Evolutionary conservation across 805 yeast genomes (phyloP).

Genomic region (Blastobotrys americana): DNA sequence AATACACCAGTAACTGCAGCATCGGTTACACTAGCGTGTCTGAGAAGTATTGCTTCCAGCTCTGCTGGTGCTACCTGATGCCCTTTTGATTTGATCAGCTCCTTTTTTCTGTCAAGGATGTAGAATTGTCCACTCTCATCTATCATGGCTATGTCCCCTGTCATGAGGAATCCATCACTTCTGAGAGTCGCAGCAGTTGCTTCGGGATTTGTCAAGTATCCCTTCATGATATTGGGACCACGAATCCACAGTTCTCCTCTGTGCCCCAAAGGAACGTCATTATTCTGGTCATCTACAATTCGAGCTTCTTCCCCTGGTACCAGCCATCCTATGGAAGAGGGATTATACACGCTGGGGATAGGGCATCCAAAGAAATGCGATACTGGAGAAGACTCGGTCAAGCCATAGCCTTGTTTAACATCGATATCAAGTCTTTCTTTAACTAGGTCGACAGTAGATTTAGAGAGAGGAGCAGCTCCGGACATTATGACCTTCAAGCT

Average conservation of each 20-base stretch:
- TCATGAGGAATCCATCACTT: conserved; percentile 48
- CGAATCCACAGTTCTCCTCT: conserved; percentile 51
- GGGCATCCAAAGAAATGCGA: conserved; percentile 33
- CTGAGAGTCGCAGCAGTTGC: conserved; percentile 43
- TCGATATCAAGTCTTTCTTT: conserved; percentile 18
- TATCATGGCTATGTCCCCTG: conserved; percentile 48
- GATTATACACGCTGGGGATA: conserved; percentile 35
- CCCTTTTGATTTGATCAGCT: conserved; percentile 61
- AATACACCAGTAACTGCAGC: conserved; percentile 78
- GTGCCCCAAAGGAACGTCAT: conserved; percentile 43
- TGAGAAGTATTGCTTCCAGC: conserved; percentile 75
- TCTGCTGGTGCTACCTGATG: conserved; percentile 94
- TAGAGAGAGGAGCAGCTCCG: conserved; percentile 43
- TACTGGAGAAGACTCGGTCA: conserved; percentile 56
- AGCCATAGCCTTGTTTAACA: conserved; percentile 20
- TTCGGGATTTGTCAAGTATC: conserved; percentile 43
- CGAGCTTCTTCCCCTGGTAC: conserved; percentile 44
- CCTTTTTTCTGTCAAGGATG: conserved; percentile 58
- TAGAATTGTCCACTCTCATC: conserved; percentile 33
- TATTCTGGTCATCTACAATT: conserved; percentile 34
- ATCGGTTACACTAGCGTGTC: conserved; percentile 73
- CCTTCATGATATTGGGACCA: conserved; percentile 49
- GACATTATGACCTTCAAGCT: conserved; percentile 35
- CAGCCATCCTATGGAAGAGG: conserved; percentile 42
- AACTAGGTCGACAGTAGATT: conserved; percentile 10